These are phyloP conservation scores for Leishmania braziliensis DNA, from an alignment of 208 protist species.

Conservation along the genomic window DNA sequence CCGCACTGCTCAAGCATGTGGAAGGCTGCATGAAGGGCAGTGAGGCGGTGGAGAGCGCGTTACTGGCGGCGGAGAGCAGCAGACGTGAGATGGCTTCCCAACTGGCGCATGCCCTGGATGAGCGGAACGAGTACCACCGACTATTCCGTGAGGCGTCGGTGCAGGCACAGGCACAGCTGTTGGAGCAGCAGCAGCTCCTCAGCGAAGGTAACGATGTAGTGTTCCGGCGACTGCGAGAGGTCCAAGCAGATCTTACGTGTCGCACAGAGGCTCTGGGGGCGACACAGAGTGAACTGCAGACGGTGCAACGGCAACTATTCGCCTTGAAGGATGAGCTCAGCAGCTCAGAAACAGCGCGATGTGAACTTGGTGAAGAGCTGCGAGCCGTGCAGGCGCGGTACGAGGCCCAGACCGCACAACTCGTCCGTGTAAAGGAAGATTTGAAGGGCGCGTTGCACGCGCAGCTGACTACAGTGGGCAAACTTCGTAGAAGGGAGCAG, in stretches of 20 bases:
- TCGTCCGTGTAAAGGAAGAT: slow-evolving; percentile 29
- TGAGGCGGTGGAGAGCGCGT: slow-evolving; percentile 41
- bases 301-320: not conserved
- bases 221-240: slow-evolving; percentile 14
- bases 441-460: slow-evolving; percentile 31
- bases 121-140: slow-evolving; percentile 28
- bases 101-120: slow-evolving; percentile 21
- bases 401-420: slow-evolving; percentile 7
- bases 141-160: slow-evolving; percentile 27
- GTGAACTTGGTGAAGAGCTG: slow-evolving; percentile 48
- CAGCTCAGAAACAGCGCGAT: slow-evolving; percentile 8
- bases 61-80: slow-evolving; percentile 33
- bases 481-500: slow-evolving; percentile 11
- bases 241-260: slow-evolving; percentile 10
- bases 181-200: slow-evolving; percentile 71
- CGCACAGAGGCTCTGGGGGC: slow-evolving; percentile 13
- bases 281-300: slow-evolving; percentile 27
- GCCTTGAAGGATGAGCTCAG: not conserved
- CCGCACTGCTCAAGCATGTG: slow-evolving; percentile 32
- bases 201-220: slow-evolving; percentile 19
- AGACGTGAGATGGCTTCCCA: slow-evolving; percentile 27
- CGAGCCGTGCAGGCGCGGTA: not conserved
- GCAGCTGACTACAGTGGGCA: slow-evolving; percentile 17
- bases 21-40: slow-evolving; percentile 48
- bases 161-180: slow-evolving; percentile 37